Evolutionary conservation across 805 yeast species (phyloP), one percentile per base, ranked within the genome.

Genomic region (Metschnikowia reukaufii): DNA sequence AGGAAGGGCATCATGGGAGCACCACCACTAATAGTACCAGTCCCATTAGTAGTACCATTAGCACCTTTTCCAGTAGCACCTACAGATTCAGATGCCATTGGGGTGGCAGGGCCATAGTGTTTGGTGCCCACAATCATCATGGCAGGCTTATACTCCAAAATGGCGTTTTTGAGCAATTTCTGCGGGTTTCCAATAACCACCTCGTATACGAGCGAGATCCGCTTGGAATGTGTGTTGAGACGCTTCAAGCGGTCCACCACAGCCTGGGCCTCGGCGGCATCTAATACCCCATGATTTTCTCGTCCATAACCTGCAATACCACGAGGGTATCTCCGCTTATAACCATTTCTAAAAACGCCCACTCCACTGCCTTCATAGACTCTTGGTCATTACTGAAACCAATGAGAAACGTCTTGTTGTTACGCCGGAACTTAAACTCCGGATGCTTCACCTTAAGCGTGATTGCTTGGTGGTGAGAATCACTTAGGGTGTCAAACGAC

Each of bases 71-170:
- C n/a, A n/a, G n/a, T n/a, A n/a, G n/a, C n/a, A n/a, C n/a, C n/a
- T n/a, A n/a, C n/a, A n/a, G n/a, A n/a, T n/a, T n/a, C n/a, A n/a
- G n/a, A n/a, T n/a, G 35, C 35, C 17, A n/a, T 9, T 44, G 18
- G 10, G 13, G 52, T 40, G 6, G 48, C 50, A 33, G 33, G 48
- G 15, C 55, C 67, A 18, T 60, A 60, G 40, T 67, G 68, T 47
- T 68, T 72, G 8, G 74, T 67, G 2, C 77, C 77, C 19, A 73
- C 68, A 27, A 67, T 57, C 76, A 73, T 70, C 74, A 72, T 70
- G n/a, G 67, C 67, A 2, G 77, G 77, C 40, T 61, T 58, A 51
- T 68, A 73, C 52, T 72, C 76, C 20, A 63, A 65, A 18, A 73
- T 69, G 6, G 77, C 76, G 27, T 54, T 56, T 48, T 67, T 64